phyloP scores from a whole-genome alignment of 2,329 filamentous ascomycete species.

The Waltergamsia citrina region DNA sequence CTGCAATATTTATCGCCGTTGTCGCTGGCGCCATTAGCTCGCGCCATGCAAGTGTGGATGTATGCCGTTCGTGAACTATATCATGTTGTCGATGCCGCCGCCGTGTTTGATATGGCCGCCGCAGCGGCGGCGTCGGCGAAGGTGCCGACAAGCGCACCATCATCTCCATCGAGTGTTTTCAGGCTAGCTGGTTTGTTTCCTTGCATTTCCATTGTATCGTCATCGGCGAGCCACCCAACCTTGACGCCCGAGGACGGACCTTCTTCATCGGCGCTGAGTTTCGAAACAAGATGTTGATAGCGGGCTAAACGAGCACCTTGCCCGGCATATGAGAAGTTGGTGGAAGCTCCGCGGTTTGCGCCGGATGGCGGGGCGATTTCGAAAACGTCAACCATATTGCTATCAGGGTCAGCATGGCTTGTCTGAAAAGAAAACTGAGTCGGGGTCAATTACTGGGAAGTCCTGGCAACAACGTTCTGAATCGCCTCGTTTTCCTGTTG shows the following conservation, averaged over 20 bases:
- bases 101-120: neutral
- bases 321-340: conserved; percentile 38
- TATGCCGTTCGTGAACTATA: conserved; percentile 12
- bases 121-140: conserved; percentile 50
- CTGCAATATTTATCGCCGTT: neutral
- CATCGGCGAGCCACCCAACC: conserved; percentile 47
- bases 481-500: conserved; percentile 56
- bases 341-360: conserved; percentile 9
- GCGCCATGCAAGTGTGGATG: neutral
- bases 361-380: conserved; percentile 44
- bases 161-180: conserved; percentile 21
- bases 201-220: conserved; percentile 36
- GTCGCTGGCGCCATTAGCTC: too few relatives aligned
- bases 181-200: conserved; percentile 22
- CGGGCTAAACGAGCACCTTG: conserved; percentile 47
- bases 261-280: conserved; percentile 38
- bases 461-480: conserved; percentile 53
- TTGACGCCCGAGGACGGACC: conserved; percentile 29
- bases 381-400: conserved; percentile 60
- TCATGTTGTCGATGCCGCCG: conserved; percentile 19
- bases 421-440: neutral
- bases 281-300: conserved; percentile 54
- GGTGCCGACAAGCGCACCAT: conserved; percentile 43
- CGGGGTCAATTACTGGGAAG: conserved; percentile 44
- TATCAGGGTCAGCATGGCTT: conserved; percentile 22